Evolutionary conservation across 164 flowering plant genomes (phyloP).

Genomic region (Macadamia integrifolia): DNA sequence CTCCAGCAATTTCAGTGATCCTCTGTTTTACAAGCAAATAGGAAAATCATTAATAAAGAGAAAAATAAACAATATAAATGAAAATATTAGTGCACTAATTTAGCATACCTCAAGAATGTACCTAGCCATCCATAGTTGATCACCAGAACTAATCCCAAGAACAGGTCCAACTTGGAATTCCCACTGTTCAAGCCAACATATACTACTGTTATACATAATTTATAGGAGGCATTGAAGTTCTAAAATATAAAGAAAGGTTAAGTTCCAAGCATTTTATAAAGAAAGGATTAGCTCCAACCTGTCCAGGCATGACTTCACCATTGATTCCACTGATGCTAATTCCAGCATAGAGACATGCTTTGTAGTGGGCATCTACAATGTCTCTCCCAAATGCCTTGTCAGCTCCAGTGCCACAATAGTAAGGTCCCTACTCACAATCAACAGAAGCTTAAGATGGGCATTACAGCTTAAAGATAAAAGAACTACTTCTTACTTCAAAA

Average conservation of each 20-base stretch:
- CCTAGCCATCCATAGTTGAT: constrained; percentile 18
- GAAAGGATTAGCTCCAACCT: constrained; percentile 7
- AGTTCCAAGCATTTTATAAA: too few species aligned
- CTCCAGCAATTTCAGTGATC: constrained; percentile 29
- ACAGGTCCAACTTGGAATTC: constrained; percentile 17
- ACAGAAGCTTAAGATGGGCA: too few species aligned
- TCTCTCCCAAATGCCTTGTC: constrained; percentile 33
- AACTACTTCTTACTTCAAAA: too few species aligned
- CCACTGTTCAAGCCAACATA: constrained; percentile 7
- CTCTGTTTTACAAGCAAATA: constrained; percentile 12
- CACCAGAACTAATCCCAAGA: constrained; percentile 15
- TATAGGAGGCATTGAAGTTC: background rate
- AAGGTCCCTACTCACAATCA: constrained; percentile 19
- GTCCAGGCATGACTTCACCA: constrained; percentile 37
- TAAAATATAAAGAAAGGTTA: background rate
- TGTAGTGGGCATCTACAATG: constrained; percentile 30
- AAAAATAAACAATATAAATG: background rate
- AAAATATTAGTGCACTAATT: background rate
- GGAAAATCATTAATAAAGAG: background rate
- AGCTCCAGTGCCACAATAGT: constrained; percentile 32
- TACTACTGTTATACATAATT: background rate
- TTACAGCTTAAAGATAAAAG: too few species aligned
- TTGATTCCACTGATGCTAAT: constrained; percentile 31
- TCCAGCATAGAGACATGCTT: constrained; percentile 30
- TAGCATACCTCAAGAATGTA: too few species aligned